Evolutionary conservation across 441 rosid genomes (phyloP).

Genomic region (Kokia cookei): DNA sequence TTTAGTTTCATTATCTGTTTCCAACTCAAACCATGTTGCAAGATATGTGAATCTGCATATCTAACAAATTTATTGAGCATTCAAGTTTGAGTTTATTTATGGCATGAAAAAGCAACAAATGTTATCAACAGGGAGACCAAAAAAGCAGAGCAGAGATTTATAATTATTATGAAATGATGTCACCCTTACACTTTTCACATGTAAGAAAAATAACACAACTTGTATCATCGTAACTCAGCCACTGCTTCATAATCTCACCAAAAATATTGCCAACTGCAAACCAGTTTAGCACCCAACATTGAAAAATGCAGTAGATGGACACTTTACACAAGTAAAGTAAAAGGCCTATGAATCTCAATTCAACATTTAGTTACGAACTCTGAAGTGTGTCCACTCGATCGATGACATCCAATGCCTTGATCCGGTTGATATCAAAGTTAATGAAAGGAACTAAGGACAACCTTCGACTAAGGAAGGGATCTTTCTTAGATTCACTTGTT

Average conservation of each 20-base stretch:
- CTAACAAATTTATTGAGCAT: background rate
- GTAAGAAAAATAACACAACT: constrained; percentile 10
- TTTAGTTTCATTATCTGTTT: background rate
- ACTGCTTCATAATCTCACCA: constrained; percentile 3
- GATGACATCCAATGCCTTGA: constrained; percentile 81
- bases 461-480: constrained; percentile 61
- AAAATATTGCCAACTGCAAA: background rate
- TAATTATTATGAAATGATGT: constrained; percentile 14
- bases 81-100: background rate
- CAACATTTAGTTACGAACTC: constrained; percentile 26
- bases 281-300: constrained; percentile 1
- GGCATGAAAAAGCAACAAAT: background rate
- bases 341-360: background rate
- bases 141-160: background rate
- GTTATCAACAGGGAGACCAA: background rate
- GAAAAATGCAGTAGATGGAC: constrained; percentile 17
- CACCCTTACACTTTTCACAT: constrained; percentile 15
- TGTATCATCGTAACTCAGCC: constrained; percentile 4
- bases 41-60: background rate
- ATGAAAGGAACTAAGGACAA: constrained; percentile 69
- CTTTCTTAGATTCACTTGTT: constrained; percentile 46
- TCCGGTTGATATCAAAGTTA: constrained; percentile 64
- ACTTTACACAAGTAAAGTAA: background rate
- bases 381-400: constrained; percentile 84
- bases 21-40: background rate